Conservation (phyloP, 352 stramenopile species). For the Phytophthora lateralis region DNA sequence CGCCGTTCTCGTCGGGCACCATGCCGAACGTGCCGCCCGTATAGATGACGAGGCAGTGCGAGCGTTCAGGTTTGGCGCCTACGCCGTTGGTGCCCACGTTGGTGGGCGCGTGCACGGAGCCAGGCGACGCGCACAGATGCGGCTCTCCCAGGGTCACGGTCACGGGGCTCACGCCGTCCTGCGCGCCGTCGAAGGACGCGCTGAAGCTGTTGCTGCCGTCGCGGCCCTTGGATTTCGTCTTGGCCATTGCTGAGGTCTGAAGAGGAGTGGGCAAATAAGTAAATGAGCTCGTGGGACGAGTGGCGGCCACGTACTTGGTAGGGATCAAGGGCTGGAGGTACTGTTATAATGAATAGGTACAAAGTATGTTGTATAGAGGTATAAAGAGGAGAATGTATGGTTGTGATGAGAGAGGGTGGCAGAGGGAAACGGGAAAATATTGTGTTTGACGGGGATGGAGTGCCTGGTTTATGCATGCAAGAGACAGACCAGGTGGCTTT, state of each 20-base stretch:
- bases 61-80: constrained; percentile 32
- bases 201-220: constrained; percentile 34
- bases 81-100: constrained; percentile 25
- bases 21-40: constrained; percentile 93
- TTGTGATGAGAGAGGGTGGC: neutral
- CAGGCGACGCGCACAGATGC: constrained; percentile 31
- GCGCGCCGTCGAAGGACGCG: constrained; percentile 30
- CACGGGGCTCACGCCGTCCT: constrained; percentile 40
- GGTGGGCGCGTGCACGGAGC: constrained; percentile 28
- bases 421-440: neutral
- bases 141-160: constrained; percentile 31
- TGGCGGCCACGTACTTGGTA: constrained; percentile 1
- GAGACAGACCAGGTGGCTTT: constrained; percentile 12
- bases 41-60: constrained; percentile 89
- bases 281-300: constrained; percentile 9
- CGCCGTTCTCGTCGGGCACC: constrained; percentile 72
- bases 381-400: constrained; percentile 3
- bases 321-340: neutral
- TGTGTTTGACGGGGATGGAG: neutral
- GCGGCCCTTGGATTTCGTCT: constrained; percentile 29
- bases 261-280: constrained; percentile 1
- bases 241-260: constrained; percentile 18
- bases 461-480: constrained; percentile 12
- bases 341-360: constrained; percentile 6
- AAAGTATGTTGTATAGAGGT: neutral